A percentile compares a stretch with the other conserved stretches of the same genome.
These are phyloP conservation scores for Cadophora sp. DNA, from an alignment of 2,329 filamentous ascomycete genomes.

Conservation along the genomic window DNA sequence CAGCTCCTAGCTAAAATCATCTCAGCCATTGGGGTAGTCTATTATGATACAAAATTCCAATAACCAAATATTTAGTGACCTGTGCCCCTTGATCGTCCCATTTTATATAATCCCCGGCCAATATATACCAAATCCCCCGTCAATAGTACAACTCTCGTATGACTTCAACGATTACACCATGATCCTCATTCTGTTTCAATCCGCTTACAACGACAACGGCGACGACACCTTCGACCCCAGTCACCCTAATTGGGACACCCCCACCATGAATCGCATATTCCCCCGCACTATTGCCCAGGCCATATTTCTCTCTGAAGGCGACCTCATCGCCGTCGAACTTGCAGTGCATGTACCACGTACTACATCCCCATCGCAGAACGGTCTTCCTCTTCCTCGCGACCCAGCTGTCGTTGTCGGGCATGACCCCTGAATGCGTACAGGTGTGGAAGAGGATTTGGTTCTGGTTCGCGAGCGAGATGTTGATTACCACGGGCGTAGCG, in stretches of 20 bases:
- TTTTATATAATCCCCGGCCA: neutral
- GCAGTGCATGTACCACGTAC: conserved; percentile 74
- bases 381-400: conserved; percentile 74
- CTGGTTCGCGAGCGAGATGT: conserved; percentile 66
- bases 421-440: conserved; percentile 69
- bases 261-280: conserved; percentile 82
- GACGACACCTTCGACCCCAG: conserved; percentile 76
- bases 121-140: conserved; percentile 8
- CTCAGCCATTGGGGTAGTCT: neutral
- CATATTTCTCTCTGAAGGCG: conserved; percentile 69
- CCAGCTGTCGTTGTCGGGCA: conserved; percentile 76
- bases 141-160: conserved; percentile 41
- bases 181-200: conserved; percentile 78
- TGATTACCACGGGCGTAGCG: conserved; percentile 63
- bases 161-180: conserved; percentile 73
- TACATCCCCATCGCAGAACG: conserved; percentile 73
- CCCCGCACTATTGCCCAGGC: conserved; percentile 61
- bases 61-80: conserved; percentile 1
- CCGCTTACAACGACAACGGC: conserved; percentile 79
- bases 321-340: conserved; percentile 70
- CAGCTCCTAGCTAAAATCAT: neutral
- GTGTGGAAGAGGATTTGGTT: conserved; percentile 73
- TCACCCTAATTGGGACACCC: conserved; percentile 74
- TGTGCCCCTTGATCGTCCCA: neutral
- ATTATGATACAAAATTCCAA: neutral